Percentiles rank a stretch among this genome's conserved stretches.
Evolutionary conservation across 805 yeast species (phyloP).

Genomic region (Yamadazyma tumulicola): DNA sequence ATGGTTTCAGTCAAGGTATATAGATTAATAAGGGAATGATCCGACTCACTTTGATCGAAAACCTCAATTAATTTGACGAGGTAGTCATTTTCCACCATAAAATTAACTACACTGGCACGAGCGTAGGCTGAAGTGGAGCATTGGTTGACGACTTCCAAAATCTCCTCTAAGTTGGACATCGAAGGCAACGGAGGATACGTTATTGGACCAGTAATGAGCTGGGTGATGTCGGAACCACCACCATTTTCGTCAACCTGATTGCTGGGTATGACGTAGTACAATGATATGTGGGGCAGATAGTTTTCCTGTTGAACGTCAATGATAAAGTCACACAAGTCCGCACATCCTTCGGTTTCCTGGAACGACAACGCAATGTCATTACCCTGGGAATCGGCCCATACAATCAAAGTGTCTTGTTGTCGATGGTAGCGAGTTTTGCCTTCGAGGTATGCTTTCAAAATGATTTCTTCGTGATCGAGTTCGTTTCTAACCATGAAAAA

Average conservation of each 20-base stretch:
- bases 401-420: constrained; percentile 90
- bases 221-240: constrained; percentile 51
- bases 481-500: constrained; percentile 73
- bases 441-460: constrained; percentile 64
- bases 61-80: constrained; percentile 47
- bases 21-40: constrained; percentile 50
- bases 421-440: constrained; percentile 83
- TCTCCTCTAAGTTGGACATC: constrained; percentile 46
- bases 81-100: constrained; percentile 52
- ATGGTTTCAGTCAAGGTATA: constrained; percentile 69
- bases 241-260: constrained; percentile 19
- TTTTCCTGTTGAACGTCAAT: constrained; percentile 58
- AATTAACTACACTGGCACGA: constrained; percentile 55
- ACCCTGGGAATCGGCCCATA: constrained; percentile 81
- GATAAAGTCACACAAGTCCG: constrained; percentile 75
- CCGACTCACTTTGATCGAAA: constrained; percentile 55
- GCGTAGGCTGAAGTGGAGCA: constrained; percentile 62
- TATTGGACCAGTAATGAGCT: constrained; percentile 77
- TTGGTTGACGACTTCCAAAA: constrained; percentile 56
- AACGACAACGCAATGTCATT: constrained; percentile 84
- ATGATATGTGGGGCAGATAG: constrained; percentile 60
- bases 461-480: constrained; percentile 50
- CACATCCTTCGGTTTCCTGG: constrained; percentile 89
- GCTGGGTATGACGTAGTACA: constrained; percentile 58
- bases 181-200: constrained; percentile 51